Base-by-base conservation (phyloP, 2,329 filamentous ascomycete species). In the Epichloe sylvatica region DNA sequence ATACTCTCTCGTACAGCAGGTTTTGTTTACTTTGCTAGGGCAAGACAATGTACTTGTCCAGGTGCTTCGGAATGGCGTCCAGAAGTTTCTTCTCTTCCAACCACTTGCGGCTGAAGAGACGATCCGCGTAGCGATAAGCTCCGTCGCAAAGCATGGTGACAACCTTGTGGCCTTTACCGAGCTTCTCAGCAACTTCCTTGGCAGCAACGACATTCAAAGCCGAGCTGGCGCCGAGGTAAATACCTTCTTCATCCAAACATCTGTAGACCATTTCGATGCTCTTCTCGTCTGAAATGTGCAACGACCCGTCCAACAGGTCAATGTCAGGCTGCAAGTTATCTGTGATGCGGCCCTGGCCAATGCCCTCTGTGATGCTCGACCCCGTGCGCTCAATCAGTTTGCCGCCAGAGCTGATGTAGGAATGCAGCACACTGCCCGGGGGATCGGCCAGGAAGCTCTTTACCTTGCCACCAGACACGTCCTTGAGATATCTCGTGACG, bases 211-310 rank as follows among this genome's bases (percentile, higher is more conserved):
- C 92, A 64, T 98, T 98, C 60, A 98, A 72, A 52, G 87, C 86
- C 23, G 87, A 94, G 70, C 88, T 95, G 37, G 92, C 92, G 54
- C 92, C 92, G 2, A 98, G 76, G 66, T 98, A 98, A 47, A 98
- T 70, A 2, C 92, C 92, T 65, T 98, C 92, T 69, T 97, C 89
- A 61, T 97, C 90, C 54, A 98, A 73, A 63, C 91, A 95, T 55
- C 91, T 76, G 71, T 97, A 98, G 42, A 98, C 88, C 92, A 96
- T 97, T 68, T 86, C 87, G 58, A 98, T 91, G 60, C 83, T 94
- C 78, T 94, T 90, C 71, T 92, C 89, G 64, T 98, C 92, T 53
- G 80, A 77, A 57, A 98, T 88, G 64, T 83, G 76, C 60, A 98
- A 62, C 36, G 88, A 87, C 51, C 84, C 90, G 68, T 97, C 92